Evolutionary conservation across 1,284 basidiomycete genomes (phyloP).

Genomic region (Chiua sp.): DNA sequence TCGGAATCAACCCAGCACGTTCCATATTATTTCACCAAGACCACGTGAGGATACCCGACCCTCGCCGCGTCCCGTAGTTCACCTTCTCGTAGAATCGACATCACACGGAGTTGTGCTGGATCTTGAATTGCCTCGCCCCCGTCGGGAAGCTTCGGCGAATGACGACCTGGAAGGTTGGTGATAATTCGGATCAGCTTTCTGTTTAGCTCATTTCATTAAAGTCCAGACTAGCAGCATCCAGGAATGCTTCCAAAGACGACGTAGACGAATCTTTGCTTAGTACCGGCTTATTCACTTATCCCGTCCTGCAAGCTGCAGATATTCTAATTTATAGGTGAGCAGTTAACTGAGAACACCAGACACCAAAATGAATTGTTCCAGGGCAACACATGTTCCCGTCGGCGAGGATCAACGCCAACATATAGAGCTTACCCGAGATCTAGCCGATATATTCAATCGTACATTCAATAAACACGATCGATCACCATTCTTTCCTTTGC

Average conservation of each 20-base stretch:
- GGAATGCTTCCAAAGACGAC: slow-evolving; percentile 78
- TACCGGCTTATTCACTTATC: slow-evolving; percentile 90
- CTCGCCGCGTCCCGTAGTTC: neutral
- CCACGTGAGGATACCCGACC: slow-evolving; percentile 57
- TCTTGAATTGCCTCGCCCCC: slow-evolving; percentile 85
- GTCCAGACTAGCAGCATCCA: slow-evolving; percentile 77
- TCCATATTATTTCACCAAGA: slow-evolving; percentile 85
- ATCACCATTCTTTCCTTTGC: slow-evolving; percentile 70
- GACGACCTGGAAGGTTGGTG: slow-evolving; percentile 93
- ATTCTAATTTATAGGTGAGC: slow-evolving; percentile 83
- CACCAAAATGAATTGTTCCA: slow-evolving; percentile 34
- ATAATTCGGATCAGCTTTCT: neutral
- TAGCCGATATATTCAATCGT: slow-evolving; percentile 86
- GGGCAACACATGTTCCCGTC: slow-evolving; percentile 92
- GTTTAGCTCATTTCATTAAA: slow-evolving; percentile 37
- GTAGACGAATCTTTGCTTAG: slow-evolving; percentile 85
- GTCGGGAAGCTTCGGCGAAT: slow-evolving; percentile 86
- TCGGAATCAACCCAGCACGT: slow-evolving; percentile 82
- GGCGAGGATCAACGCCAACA: slow-evolving; percentile 97
- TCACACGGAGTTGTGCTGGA: slow-evolving; percentile 93
- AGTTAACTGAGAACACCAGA: neutral
- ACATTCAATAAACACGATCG: slow-evolving; percentile 47
- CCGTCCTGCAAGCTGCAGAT: slow-evolving; percentile 94
- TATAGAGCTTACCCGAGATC: slow-evolving; percentile 84
- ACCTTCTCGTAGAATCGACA: slow-evolving; percentile 65